Percentiles rank a stretch among this genome's conserved stretches.
These are phyloP conservation scores for Yueomyces sp. DNA, from an alignment of 805 yeast species.

Conservation along the genomic window DNA sequence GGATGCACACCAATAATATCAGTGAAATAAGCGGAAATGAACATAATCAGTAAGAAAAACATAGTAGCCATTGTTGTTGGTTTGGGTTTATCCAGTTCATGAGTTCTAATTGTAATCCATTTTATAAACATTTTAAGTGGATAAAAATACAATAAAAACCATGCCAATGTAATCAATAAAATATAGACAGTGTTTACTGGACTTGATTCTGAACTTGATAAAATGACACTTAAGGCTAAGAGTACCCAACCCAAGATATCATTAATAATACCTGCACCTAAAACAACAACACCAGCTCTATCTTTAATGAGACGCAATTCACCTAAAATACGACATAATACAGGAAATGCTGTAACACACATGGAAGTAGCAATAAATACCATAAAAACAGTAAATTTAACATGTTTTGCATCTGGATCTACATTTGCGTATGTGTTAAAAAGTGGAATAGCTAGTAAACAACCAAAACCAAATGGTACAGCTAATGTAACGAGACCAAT, in stretches of 20 bases:
- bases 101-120: constrained; percentile 34
- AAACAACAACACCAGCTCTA: constrained; percentile 58
- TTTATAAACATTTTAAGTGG: constrained; percentile 41
- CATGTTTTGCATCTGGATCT: constrained; percentile 18
- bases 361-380: constrained; percentile 74
- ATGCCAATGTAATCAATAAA: constrained; percentile 49
- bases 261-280: constrained; percentile 73
- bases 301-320: constrained; percentile 59
- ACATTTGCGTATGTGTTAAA: constrained; percentile 39
- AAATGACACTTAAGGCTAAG: constrained; percentile 60
- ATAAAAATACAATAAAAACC: constrained; percentile 47
- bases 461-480: constrained; percentile 70
- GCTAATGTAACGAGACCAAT: constrained; percentile 67
- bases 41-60: constrained; percentile 40
- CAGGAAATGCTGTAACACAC: constrained; percentile 81
- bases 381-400: constrained; percentile 60
- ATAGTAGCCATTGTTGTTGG: constrained; percentile 53
- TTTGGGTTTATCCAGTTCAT: constrained; percentile 43
- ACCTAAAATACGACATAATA: constrained; percentile 62
- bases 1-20: constrained; percentile 81
- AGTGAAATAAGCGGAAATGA: constrained; percentile 62
- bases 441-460: constrained; percentile 54
- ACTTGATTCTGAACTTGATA: constrained; percentile 52
- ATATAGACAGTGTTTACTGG: constrained; percentile 62
- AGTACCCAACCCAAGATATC: constrained; percentile 75